Base-by-base conservation (phyloP, 2,329 filamentous ascomycete genomes). In the Fusarium nanum region DNA sequence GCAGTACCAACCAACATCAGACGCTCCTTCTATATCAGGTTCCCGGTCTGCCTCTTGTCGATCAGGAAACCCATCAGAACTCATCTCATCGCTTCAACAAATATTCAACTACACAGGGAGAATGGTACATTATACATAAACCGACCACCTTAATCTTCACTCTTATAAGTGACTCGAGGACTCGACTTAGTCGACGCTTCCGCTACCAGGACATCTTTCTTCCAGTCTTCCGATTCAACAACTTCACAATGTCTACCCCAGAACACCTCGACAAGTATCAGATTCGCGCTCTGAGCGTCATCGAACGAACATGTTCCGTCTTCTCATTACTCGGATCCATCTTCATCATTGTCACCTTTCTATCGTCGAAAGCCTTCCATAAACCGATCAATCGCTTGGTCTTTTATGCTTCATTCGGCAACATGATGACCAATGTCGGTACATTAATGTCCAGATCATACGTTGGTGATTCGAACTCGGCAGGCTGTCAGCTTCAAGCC, bases 371-470 rank as follows among this genome's bases (percentile, higher is more conserved):
- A 18, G 85, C 86, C 7, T 96, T 96, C 77, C 91, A 92, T 75
- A 95, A 94, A 76, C 92, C 93, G n/a, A 94, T 96, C 81, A 96
- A 96, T 76, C 86, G 93, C 20, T 85, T 97, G 0, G 90, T 95
- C 12, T 95, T 97, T 78, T 96, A 92, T 77, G 93, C 93, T 9
- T 92, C 91, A 0, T 91, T 93, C 75, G 93, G 93, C 11, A 97
- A 97, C 75, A 85, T 95, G 73, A 84, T 94, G 79, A 88, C 88
- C 66, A 95, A 93, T 77, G 86, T 93, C 20, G 92, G 90, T 2
- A 94, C 93, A 0, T 79, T 95, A 34, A 92, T 95, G 75, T 89
- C 91, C 1, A 85, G 87, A 37, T 84, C 86, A 2, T 92, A 88
- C 41, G 80, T 93, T 9, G 70, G 75, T 4, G 75, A 81, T 11